phyloP scores from a whole-genome alignment of 352 stramenopile genomes.

The Phytophthora sojae region DNA sequence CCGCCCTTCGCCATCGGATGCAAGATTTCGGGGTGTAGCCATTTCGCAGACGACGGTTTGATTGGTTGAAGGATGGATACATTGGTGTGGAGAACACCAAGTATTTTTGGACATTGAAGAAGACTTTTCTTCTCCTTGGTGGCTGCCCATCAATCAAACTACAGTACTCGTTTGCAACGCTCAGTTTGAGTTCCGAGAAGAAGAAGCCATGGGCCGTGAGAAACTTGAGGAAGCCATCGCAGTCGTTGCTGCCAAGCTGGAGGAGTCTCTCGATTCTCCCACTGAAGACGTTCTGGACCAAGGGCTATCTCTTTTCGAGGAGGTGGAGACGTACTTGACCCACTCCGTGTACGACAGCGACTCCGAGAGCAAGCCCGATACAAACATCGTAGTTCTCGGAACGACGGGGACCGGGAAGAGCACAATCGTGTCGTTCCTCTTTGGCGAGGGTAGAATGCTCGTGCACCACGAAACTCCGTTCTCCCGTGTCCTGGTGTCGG shows the following conservation, averaged over 20 bases:
- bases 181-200: background rate
- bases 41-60: background rate
- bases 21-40: background rate
- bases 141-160: background rate
- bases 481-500: constrained; percentile 13
- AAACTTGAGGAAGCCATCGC: background rate
- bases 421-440: constrained; percentile 33
- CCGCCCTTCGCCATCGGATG: constrained; percentile 26
- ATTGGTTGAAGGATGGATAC: background rate
- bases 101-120: background rate
- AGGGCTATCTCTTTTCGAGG: constrained; percentile 9
- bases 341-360: constrained; percentile 1
- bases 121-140: background rate
- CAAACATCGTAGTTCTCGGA: constrained; percentile 25
- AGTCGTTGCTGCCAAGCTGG: background rate
- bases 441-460: constrained; percentile 14
- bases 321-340: constrained; percentile 29
- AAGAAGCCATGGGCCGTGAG: background rate
- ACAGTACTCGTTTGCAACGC: too few species aligned
- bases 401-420: constrained; percentile 29
- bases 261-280: background rate
- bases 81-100: background rate
- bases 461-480: constrained; percentile 21
- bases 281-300: constrained; percentile 22
- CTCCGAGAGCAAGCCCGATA: background rate